Evolutionary conservation across 2,329 filamentous ascomycete species (phyloP).

Genomic region (Hypoxylon sp.): DNA sequence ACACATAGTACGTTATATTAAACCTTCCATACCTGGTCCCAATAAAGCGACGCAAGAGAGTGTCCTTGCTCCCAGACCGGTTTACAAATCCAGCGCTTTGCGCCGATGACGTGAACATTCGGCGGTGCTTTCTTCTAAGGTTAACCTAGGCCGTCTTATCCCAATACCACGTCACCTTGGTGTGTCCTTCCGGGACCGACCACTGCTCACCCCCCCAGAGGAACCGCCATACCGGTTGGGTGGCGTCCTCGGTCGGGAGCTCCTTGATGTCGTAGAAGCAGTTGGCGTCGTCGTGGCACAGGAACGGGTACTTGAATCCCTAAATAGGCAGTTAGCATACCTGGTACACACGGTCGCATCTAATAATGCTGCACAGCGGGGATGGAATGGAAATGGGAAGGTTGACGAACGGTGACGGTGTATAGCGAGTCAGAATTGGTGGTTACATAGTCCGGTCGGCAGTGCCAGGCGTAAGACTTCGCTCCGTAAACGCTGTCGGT

Average conservation of each 20-base stretch:
- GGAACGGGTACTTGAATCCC: slow-evolving; percentile 35
- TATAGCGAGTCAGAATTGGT: slow-evolving; percentile 21
- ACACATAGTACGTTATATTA: slow-evolving; percentile 9
- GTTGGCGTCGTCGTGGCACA: slow-evolving; percentile 38
- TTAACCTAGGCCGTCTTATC: slow-evolving; percentile 9
- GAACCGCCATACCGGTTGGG: slow-evolving; percentile 34
- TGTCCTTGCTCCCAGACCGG: background rate
- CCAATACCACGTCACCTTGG: slow-evolving; percentile 39
- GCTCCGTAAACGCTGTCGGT: slow-evolving; percentile 37
- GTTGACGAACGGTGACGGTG: slow-evolving; percentile 23
- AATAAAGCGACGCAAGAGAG: slow-evolving; percentile 1
- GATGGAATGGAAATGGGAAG: background rate
- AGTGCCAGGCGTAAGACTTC: slow-evolving; percentile 31
- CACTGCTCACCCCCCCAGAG: slow-evolving; percentile 35
- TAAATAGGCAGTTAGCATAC: slow-evolving; percentile 18
- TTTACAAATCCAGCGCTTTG: slow-evolving; percentile 2
- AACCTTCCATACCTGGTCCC: slow-evolving; percentile 11
- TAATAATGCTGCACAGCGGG: background rate
- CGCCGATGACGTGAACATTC: background rate
- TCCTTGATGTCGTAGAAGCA: slow-evolving; percentile 43
- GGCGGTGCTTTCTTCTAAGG: background rate
- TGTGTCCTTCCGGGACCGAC: slow-evolving; percentile 31
- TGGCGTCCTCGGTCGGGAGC: slow-evolving; percentile 2
- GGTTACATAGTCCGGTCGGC: slow-evolving; percentile 15
- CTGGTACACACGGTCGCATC: background rate